Evolutionary conservation across 1,284 basidiomycete species (phyloP).

Genomic region (Cryptococcus sp.): DNA sequence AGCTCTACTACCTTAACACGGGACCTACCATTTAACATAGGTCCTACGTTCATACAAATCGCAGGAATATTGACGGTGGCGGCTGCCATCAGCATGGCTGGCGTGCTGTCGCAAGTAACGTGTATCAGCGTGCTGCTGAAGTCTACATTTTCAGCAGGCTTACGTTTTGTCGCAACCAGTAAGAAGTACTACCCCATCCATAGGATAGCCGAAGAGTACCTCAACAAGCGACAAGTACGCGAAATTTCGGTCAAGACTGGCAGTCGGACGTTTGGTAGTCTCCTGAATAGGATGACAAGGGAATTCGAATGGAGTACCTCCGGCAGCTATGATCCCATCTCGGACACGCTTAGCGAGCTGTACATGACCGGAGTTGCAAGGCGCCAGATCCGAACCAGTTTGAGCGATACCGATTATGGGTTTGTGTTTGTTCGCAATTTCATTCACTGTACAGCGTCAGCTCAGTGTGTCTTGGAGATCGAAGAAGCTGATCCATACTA

Average conservation of each 20-base stretch:
- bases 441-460: too few relatives aligned
- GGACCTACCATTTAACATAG: conserved; percentile 43
- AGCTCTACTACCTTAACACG: not conserved
- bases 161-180: conserved; percentile 60
- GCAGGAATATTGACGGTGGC: conserved; percentile 51
- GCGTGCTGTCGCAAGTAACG: conserved; percentile 29
- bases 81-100: conserved; percentile 44
- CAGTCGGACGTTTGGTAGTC: conserved; percentile 52
- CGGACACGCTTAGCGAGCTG: conserved; percentile 51
- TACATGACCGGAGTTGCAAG: conserved; percentile 51
- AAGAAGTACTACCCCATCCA: conserved; percentile 52
- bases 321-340: conserved; percentile 52
- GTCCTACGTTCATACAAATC: conserved; percentile 45
- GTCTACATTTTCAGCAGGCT: conserved; percentile 48
- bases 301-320: conserved; percentile 53
- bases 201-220: conserved; percentile 51
- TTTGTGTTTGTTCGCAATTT: conserved; percentile 56
- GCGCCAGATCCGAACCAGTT: conserved; percentile 46
- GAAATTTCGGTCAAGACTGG: conserved; percentile 50
- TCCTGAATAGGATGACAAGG: conserved; percentile 55
- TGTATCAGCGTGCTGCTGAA: not conserved
- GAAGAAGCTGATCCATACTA: not conserved
- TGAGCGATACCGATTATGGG: conserved; percentile 86
- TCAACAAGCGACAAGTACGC: conserved; percentile 50
- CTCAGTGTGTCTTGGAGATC: not conserved